Conservation (phyloP, 352 stramenopile species). For the Poterioochromonas sp. region DNA sequence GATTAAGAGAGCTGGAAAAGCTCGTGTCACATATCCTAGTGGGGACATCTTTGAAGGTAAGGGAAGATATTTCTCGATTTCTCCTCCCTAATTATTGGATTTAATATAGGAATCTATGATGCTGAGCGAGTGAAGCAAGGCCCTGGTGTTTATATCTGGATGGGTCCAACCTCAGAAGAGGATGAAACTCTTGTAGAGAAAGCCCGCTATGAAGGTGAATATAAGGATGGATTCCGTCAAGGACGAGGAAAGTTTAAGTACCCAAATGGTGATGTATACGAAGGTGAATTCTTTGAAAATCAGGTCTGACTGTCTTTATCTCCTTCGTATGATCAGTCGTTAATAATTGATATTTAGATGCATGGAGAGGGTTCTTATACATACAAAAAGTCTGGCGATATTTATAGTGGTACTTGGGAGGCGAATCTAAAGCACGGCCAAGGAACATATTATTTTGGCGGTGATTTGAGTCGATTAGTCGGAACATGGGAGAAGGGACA, state of each 20-base stretch:
- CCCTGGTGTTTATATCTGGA: constrained; percentile 72
- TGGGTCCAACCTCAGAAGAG: constrained; percentile 56
- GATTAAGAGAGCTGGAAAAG: constrained; percentile 63
- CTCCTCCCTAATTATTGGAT: too few species aligned
- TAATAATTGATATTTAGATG: constrained; percentile 64
- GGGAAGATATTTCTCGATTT: too few species aligned
- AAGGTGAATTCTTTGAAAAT: constrained; percentile 67
- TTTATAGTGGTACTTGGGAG: constrained; percentile 72
- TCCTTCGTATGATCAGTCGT: background rate
- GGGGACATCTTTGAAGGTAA: constrained; percentile 74
- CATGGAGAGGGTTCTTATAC: constrained; percentile 75
- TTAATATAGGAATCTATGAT: constrained; percentile 51
- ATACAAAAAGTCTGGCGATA: constrained; percentile 74
- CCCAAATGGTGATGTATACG: constrained; percentile 72
- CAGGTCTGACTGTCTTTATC: background rate
- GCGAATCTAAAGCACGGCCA: constrained; percentile 65
- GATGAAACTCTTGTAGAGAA: constrained; percentile 46
- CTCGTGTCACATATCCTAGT: constrained; percentile 74
- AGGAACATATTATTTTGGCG: constrained; percentile 73
- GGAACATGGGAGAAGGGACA: constrained; percentile 69
- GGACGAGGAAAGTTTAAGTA: constrained; percentile 80
- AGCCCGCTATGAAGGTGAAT: constrained; percentile 58
- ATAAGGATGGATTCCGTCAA: constrained; percentile 66
- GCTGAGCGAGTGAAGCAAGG: constrained; percentile 66
- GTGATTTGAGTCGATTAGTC: constrained; percentile 65